Base-by-base conservation (phyloP, 2,329 filamentous ascomycete species). In the Fusarium sp. region DNA sequence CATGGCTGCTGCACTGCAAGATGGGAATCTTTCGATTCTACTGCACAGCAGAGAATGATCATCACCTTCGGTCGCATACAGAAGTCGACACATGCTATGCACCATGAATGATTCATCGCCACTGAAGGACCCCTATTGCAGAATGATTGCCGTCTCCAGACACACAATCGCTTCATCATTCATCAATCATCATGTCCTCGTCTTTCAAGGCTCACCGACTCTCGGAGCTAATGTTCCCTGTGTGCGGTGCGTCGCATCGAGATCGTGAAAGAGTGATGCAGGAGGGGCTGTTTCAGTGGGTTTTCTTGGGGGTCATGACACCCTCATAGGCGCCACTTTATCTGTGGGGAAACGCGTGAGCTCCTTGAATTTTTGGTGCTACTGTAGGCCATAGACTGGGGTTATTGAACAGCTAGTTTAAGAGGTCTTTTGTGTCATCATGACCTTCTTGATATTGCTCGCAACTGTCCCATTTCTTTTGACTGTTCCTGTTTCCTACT, bases 281-380 rank as follows among this genome's bases (percentile, higher is more conserved):
- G 47, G 42, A 47, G 42, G 49, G 49, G 29, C 36, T 37, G 52
- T 50, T 60, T 61, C 48, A 36, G 42, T 48, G 55, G 58, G 31
- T 29, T 29, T 43, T 29, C 37, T 62, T 59, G 58, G 59, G 60
- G 57, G 61, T 66, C 66, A 69, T 60, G 55, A 37, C 53, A 59
- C 53, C 64, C 58, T 67, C 45, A 39, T 27, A 11, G 62, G 52
- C 59, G 55, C 63, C 59, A 57, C 46, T 59, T 59, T 53, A 58
- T 71, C 69, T 56, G 71, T 73, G 69, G 71, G 67, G 71, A 73
- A 73, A 71, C 65, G 71, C 71, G 69, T 73, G 71, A 72, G 71
- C 56, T 70, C 27, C 23, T 29, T 35, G 33, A n/a, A 27, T 58
- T 55, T 58, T 51, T 47, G 35, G 58, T 62, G 57, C 58, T 62